A percentile compares a stretch with the other conserved stretches of the same genome.
Conservation (phyloP, 306 rosid genomes). For the Aeschynomene evenia region DNA sequence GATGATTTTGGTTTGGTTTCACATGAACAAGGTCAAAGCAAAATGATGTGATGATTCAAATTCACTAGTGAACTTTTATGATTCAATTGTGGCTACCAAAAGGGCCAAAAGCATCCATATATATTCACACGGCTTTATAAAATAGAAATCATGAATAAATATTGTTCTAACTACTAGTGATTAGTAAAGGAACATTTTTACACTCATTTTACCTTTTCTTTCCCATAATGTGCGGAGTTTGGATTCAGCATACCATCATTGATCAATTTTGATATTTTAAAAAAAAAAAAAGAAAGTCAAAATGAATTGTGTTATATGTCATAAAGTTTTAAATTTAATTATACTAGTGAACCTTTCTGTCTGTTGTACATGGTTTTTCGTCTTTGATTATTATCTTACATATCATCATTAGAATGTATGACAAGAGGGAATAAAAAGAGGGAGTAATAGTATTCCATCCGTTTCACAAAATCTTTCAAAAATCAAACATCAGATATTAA, state of each 20-base stretch:
- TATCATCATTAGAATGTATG: too few species aligned
- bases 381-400: too few species aligned
- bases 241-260: conserved; percentile 21
- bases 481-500: too few species aligned
- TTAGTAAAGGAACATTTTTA: background rate
- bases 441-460: too few species aligned
- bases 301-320: too few species aligned
- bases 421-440: too few species aligned
- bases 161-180: background rate
- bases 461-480: too few species aligned
- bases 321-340: too few species aligned
- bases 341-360: too few species aligned
- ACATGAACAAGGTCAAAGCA: conserved; percentile 7
- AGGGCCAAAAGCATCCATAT: background rate
- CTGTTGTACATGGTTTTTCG: too few species aligned
- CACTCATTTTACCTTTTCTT: background rate
- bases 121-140: background rate
- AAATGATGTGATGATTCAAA: conserved; percentile 15
- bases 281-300: too few species aligned
- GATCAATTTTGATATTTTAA: background rate
- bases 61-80: conserved; percentile 4
- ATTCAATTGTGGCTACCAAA: background rate
- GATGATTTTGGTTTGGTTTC: background rate
- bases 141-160: background rate
- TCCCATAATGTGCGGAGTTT: conserved; percentile 23